Conservation (phyloP, 176 grass and related monocot genomes). For the Carex pumila region DNA sequence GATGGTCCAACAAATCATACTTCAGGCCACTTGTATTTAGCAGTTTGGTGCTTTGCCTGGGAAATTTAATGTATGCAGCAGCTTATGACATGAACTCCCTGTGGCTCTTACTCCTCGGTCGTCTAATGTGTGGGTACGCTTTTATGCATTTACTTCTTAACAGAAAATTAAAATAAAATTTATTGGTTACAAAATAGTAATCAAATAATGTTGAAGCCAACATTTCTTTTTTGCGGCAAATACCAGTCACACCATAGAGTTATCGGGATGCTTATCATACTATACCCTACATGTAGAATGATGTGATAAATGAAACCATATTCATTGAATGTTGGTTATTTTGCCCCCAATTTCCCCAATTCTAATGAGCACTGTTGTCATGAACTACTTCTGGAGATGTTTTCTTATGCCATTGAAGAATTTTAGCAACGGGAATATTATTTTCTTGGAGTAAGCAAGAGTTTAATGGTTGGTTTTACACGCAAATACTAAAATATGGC, state of each 20-base stretch:
- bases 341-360: not conserved
- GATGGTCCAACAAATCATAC: constrained; percentile 90
- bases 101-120: constrained; percentile 55
- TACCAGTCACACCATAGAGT: not conserved
- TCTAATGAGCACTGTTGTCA: not conserved
- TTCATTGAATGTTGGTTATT: not conserved
- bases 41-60: constrained; percentile 76
- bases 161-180: not conserved
- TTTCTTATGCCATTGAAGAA: not conserved
- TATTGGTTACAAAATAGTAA: not conserved
- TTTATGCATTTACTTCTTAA: not conserved
- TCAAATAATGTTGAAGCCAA: not conserved
- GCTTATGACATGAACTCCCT: constrained; percentile 80
- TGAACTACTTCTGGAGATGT: not conserved
- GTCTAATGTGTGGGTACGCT: constrained; percentile 75
- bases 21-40: constrained; percentile 85
- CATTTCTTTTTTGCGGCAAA: not conserved
- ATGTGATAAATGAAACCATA: not conserved
- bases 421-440: not conserved
- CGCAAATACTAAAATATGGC: not conserved
- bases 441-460: not conserved
- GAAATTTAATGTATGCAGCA: constrained; percentile 68
- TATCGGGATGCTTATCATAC: not conserved
- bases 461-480: not conserved
- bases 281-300: not conserved